Base-by-base conservation (phyloP, 331 rosid genomes). In the Spiraea crenata region DNA sequence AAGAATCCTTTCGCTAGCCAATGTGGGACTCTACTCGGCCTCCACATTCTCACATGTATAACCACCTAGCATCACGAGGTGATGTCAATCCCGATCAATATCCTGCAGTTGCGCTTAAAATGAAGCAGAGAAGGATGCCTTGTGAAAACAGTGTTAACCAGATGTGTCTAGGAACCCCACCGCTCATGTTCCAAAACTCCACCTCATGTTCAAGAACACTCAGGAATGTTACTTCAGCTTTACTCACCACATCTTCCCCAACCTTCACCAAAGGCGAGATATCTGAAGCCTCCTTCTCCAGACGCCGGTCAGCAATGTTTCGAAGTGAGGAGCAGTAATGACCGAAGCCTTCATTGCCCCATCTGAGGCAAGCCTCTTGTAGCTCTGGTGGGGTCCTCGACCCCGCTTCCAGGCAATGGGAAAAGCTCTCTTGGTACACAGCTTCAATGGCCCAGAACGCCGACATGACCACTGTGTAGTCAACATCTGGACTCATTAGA, bases 341-440 rank as follows among this genome's bases (percentile, higher is more conserved):
- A 50, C 80, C 86, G 65, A 93, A 93, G 13, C 80, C 92, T n/a
- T 87, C 87, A 66, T 65, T 87, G 38, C 96, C 99, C 99, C 97
- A 93, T 71, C 97, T 84, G 52, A 65, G 82, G 70, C 97, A 93
- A 20, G 85, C 83, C 78, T 84, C 92, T 74, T 77, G 71, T 73
- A 87, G 76, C 75, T 89, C 91, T 44, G 64, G 63, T 59, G 96
- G 95, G 50, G 85, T 76, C 59, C 80, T 77, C 3, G 95, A 83
- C 4, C 86, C 97, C 20, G 87, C 87, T 71, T 69, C 92, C 71
- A 89, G 70, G 45, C 96, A 87, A 52, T 83, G 74, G 0, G 92
- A 88, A 81, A 90, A 93, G 81, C 99, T 93, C 81, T 84, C 88
- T 41, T 87, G 97, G 76, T 93, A 93, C 70, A 93, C 98, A 4